phyloP scores from a whole-genome alignment of 163 green algal species.

The Chlamydomonas reinhardtii region DNA sequence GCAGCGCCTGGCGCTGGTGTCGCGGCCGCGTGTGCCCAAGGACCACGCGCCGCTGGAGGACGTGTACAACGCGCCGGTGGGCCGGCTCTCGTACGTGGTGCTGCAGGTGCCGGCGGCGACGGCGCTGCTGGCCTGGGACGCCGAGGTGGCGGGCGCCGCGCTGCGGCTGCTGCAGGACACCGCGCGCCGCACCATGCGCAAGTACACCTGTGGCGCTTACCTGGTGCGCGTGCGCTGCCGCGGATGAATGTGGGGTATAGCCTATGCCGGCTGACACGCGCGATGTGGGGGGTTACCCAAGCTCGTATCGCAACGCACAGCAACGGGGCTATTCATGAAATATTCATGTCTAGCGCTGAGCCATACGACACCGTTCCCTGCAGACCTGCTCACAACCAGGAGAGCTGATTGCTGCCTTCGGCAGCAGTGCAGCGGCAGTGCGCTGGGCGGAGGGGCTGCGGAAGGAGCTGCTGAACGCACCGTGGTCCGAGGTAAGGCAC shows the following conservation, averaged over 20 bases:
- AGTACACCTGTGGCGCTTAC: not conserved
- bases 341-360: not conserved
- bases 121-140: slow-evolving; percentile 44
- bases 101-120: slow-evolving; percentile 13
- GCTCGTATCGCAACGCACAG: not conserved
- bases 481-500: slow-evolving; percentile 25
- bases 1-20: slow-evolving; percentile 19
- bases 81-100: slow-evolving; percentile 17
- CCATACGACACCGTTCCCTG: too few relatives aligned
- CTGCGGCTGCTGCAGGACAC: not conserved
- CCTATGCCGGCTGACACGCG: too few relatives aligned
- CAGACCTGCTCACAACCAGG: not conserved
- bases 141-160: not conserved
- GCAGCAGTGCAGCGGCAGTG: slow-evolving; percentile 5
- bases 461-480: slow-evolving; percentile 3
- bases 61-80: slow-evolving; percentile 5
- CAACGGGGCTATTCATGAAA: too few relatives aligned
- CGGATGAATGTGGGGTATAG: too few relatives aligned
- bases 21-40: slow-evolving; percentile 5
- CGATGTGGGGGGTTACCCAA: not conserved
- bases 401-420: slow-evolving; percentile 35
- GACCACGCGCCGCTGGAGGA: not conserved
- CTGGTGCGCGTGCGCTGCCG: not conserved
- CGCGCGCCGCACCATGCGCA: not conserved
- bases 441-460: slow-evolving; percentile 23